These are phyloP conservation scores for Fraxinus latifolia DNA, from an alignment of 305 asterid species.

Conservation along the genomic window DNA sequence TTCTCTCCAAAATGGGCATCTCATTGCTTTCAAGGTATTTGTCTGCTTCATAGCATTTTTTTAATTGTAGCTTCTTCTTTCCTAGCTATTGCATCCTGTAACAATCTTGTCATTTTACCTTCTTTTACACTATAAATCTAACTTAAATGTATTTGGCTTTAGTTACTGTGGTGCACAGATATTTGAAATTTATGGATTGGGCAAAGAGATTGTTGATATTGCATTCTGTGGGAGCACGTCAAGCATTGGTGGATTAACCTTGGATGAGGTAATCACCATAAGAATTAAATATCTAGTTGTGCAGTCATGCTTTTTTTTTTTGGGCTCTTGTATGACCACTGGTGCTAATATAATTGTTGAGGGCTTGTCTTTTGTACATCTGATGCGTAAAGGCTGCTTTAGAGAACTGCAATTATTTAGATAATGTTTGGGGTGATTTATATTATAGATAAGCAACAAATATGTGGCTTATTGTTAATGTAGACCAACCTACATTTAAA, in stretches of 20 bases:
- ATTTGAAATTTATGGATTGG: slow-evolving; percentile 93
- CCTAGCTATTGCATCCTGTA: not conserved
- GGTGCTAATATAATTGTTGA: not conserved
- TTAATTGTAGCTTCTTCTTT: slow-evolving; percentile 8
- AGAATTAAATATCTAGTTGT: not conserved
- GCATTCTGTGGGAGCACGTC: slow-evolving; percentile 94
- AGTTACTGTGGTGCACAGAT: slow-evolving; percentile 99
- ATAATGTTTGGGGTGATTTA: not conserved
- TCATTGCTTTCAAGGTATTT: slow-evolving; percentile 89
- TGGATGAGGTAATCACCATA: slow-evolving; percentile 74
- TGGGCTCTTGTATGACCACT: slow-evolving; percentile 3
- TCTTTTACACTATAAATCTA: slow-evolving; percentile 18
- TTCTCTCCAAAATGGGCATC: slow-evolving; percentile 98
- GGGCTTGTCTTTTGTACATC: not conserved
- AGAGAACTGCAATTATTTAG: not conserved
- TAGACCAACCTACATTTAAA: not conserved
- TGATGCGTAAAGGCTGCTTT: not conserved
- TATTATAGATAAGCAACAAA: not conserved
- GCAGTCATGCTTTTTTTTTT: not conserved
- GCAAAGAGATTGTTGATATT: slow-evolving; percentile 70
- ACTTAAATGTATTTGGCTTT: slow-evolving; percentile 32
- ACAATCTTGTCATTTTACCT: not conserved
- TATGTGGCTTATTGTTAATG: not conserved
- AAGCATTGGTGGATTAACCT: slow-evolving; percentile 86
- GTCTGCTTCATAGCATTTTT: slow-evolving; percentile 10